Percentiles rank a stretch among this genome's conserved stretches.
Conservation (phyloP, 2,329 filamentous ascomycete species). For the Allantophomopsis lycopodina region DNA sequence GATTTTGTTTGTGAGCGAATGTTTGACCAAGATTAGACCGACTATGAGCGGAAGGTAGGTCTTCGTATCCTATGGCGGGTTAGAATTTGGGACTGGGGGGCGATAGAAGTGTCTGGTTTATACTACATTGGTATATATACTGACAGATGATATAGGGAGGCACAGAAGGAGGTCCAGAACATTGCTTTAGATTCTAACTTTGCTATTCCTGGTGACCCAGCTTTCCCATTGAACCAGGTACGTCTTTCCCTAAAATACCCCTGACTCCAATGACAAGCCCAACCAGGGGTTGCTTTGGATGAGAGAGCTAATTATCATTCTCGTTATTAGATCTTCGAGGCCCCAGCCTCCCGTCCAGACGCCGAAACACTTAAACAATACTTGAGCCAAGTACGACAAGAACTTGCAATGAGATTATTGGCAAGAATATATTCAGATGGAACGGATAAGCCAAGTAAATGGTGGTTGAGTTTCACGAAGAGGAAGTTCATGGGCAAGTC, state of each 20-base stretch:
- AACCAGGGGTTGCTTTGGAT: too few species aligned
- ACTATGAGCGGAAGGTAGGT: constrained; percentile 47
- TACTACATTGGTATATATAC: not conserved
- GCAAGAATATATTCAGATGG: constrained; percentile 78
- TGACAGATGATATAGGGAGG: constrained; percentile 22
- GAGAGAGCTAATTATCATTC: constrained; percentile 1
- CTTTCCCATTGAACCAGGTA: constrained; percentile 84
- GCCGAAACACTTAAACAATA: constrained; percentile 83
- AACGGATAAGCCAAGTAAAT: constrained; percentile 63
- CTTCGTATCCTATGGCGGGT: not conserved
- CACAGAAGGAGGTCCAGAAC: constrained; percentile 70
- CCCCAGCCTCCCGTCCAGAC: constrained; percentile 74
- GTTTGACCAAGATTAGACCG: constrained; percentile 75
- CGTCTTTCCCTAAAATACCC: constrained; percentile 7
- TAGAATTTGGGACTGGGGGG: too few species aligned
- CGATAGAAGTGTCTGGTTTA: too few species aligned
- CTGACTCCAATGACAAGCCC: too few species aligned
- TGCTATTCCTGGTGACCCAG: constrained; percentile 84
- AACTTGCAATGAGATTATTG: constrained; percentile 71
- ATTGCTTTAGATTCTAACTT: constrained; percentile 87
- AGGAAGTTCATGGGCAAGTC: constrained; percentile 99
- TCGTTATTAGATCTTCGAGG: constrained; percentile 60
- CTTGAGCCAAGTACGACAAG: constrained; percentile 83
- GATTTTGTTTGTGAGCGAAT: constrained; percentile 88
- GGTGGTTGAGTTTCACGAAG: constrained; percentile 98